phyloP scores from a whole-genome alignment of 805 yeast species.

The Zygotorulaspora florentina region DNA sequence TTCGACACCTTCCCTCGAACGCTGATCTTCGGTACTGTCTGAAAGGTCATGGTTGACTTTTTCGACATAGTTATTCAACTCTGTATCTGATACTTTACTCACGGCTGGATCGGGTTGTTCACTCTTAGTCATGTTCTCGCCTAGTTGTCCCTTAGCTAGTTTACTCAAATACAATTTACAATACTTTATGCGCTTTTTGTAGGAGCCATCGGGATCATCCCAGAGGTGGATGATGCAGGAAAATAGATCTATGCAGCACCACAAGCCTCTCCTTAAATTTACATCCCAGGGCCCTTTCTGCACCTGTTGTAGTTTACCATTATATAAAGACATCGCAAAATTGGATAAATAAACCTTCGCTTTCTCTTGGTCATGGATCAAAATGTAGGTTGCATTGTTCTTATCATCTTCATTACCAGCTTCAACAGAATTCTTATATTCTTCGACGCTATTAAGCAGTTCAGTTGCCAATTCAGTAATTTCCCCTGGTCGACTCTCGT shows the following conservation, averaged over 20 bases:
- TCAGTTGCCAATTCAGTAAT: conserved; percentile 56
- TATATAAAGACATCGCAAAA: conserved; percentile 58
- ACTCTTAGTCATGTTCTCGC: not conserved
- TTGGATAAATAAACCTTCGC: conserved; percentile 51
- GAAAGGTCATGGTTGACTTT: not conserved
- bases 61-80: not conserved
- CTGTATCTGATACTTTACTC: not conserved
- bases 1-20: not conserved
- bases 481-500: conserved; percentile 55
- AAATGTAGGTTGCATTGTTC: conserved; percentile 36
- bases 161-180: conserved; percentile 29
- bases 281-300: conserved; percentile 46
- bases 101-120: not conserved
- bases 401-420: conserved; percentile 16
- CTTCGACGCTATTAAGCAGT: conserved; percentile 70
- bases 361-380: conserved; percentile 58
- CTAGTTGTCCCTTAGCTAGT: conserved; percentile 26
- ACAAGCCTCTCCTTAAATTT: conserved; percentile 26
- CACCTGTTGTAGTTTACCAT: conserved; percentile 40
- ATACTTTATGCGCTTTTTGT: conserved; percentile 25
- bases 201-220: conserved; percentile 15
- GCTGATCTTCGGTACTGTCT: not conserved
- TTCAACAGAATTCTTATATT: conserved; percentile 39
- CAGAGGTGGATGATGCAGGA: conserved; percentile 23
- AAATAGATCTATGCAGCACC: conserved; percentile 33